These are phyloP conservation scores for Pseudonectria foliicola DNA, from an alignment of 2,329 filamentous ascomycete species.

Conservation along the genomic window DNA sequence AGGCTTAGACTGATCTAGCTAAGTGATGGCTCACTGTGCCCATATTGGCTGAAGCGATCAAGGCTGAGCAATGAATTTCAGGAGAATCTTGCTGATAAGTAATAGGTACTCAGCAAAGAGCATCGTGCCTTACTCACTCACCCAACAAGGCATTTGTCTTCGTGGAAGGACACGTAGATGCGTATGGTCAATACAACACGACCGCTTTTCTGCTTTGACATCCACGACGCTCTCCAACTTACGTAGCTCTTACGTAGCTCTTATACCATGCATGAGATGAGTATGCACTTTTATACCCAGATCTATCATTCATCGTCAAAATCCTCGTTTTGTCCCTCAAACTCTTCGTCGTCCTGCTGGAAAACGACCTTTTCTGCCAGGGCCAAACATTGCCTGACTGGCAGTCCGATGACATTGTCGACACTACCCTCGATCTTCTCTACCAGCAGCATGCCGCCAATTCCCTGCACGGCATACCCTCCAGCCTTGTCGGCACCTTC, in stretches of 20 bases:
- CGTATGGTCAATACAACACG: too few species aligned
- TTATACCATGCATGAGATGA: background rate
- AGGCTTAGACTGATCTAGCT: too few species aligned
- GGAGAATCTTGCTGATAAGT: too few species aligned
- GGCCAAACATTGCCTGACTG: constrained; percentile 67
- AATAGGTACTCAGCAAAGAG: too few species aligned
- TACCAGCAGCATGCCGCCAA: constrained; percentile 78
- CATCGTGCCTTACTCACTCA: too few species aligned
- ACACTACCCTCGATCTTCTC: constrained; percentile 83
- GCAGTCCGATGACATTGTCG: constrained; percentile 92
- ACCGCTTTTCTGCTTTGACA: background rate
- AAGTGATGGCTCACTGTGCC: too few species aligned
- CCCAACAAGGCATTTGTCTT: too few species aligned
- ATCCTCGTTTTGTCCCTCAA: constrained; percentile 39
- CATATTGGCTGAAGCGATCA: too few species aligned
- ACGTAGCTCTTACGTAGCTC: background rate
- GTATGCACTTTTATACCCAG: background rate
- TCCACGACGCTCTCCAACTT: background rate
- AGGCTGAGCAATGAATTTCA: too few species aligned
- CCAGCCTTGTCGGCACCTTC: constrained; percentile 96
- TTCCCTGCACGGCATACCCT: constrained; percentile 88
- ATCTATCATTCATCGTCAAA: constrained; percentile 23
- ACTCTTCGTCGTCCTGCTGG: constrained; percentile 60
- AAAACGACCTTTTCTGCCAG: constrained; percentile 85
- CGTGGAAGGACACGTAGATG: too few species aligned